Evolutionary conservation across 257 asterid genomes (phyloP).

Genomic region (Nyctanthes arbortristis): DNA sequence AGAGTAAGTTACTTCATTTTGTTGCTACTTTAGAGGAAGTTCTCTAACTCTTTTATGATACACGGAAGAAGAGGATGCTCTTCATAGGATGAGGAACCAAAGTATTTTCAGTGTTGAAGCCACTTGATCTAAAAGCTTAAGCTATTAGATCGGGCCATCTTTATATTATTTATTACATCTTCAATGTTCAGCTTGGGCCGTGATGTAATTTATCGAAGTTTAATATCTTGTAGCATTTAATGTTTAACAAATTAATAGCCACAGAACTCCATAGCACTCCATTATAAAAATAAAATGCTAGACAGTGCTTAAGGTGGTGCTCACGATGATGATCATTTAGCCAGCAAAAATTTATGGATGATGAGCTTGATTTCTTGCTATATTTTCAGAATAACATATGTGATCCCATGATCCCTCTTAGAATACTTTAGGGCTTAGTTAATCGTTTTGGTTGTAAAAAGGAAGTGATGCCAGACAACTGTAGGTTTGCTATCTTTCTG

Average conservation of each 20-base stretch:
- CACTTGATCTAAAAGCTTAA: too few relatives aligned
- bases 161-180: too few relatives aligned
- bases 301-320: too few relatives aligned
- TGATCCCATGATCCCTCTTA: background rate
- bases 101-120: too few relatives aligned
- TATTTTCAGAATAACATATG: background rate
- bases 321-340: background rate
- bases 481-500: background rate
- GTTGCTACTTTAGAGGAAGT: background rate
- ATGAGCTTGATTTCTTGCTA: background rate
- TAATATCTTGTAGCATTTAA: too few relatives aligned
- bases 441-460: background rate
- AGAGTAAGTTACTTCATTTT: constrained; percentile 50
- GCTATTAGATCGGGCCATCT: too few relatives aligned
- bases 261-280: background rate
- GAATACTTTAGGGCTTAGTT: background rate
- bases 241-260: too few relatives aligned
- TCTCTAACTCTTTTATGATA: background rate
- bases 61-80: background rate
- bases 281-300: background rate
- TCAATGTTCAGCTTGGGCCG: background rate
- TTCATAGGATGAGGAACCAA: too few relatives aligned
- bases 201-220: background rate
- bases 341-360: background rate
- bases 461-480: background rate